Conservation (phyloP, 2,329 filamentous ascomycete species). For the Huntiella bhutanensis region DNA sequence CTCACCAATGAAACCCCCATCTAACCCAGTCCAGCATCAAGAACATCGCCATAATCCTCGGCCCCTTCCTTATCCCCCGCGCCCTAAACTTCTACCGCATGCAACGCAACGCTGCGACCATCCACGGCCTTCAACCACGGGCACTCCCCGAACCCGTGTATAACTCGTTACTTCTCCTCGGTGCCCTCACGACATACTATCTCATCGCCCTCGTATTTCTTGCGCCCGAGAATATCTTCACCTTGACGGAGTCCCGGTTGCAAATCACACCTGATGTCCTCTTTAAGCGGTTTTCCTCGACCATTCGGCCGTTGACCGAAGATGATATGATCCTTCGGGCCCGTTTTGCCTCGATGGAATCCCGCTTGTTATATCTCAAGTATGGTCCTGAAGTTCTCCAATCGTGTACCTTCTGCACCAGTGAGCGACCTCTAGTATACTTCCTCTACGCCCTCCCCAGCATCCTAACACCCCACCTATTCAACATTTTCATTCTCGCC, state of each 20-base stretch:
- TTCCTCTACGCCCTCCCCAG: constrained; percentile 63
- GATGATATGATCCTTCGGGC: constrained; percentile 45
- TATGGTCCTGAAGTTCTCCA: constrained; percentile 59
- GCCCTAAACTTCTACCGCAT: constrained; percentile 45
- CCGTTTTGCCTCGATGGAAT: constrained; percentile 52
- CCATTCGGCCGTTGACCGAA: constrained; percentile 35
- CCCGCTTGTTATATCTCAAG: constrained; percentile 62
- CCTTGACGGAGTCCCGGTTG: constrained; percentile 56
- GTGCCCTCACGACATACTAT: constrained; percentile 26
- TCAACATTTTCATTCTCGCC: constrained; percentile 55
- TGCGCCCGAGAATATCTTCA: constrained; percentile 66
- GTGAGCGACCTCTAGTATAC: constrained; percentile 51
- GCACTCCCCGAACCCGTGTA: constrained; percentile 33
- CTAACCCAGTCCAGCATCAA: constrained; percentile 24
- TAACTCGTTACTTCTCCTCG: constrained; percentile 42
- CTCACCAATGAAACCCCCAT: not conserved
- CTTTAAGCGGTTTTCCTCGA: constrained; percentile 50
- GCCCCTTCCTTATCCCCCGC: constrained; percentile 52
- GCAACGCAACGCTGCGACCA: constrained; percentile 22
- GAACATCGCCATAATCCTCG: constrained; percentile 42
- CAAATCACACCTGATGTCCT: constrained; percentile 72
- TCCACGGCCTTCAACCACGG: constrained; percentile 26
- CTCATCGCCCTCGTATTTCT: constrained; percentile 46
- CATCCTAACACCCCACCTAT: constrained; percentile 57
- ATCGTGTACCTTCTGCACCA: constrained; percentile 63